Base-by-base conservation (phyloP, 805 yeast species). In the Starmerella bombi region DNA sequence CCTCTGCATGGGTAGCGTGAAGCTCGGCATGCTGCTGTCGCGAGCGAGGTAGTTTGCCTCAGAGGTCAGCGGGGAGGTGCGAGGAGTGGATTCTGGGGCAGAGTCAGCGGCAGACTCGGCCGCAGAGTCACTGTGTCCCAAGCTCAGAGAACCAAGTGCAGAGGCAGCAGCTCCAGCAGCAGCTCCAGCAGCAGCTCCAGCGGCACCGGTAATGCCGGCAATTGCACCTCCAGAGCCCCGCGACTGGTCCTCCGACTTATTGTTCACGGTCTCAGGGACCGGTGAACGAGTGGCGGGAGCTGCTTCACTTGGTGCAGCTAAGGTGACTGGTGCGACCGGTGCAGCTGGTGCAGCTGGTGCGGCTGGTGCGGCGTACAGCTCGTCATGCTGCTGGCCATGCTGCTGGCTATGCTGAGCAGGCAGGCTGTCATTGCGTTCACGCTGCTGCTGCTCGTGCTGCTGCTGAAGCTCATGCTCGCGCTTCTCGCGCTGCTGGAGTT, bases 1-100 rank as follows among this genome's bases (percentile, higher is more conserved):
- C 52, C 91, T 66, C 28, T 60, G 62, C 55, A 72, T 50, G 37
- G 68, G 69, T 32, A 66, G 61, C 42, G 68, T 74, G 66, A 64
- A 49, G 25, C 40, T 21, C 5, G 50, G 52, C 38, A 35, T 40
- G 25, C 32, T 27, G 10, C 40, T 31, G 16, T 40, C 47, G 25
- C 25, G 22, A 17, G 21, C 21, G n/a, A 33, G n/a, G 37, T 20
- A 18, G 15, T 27, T 23, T 7, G 27, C 12, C 12, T 23, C 27
- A 23, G 27, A 23, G 31, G n/a, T 28, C n/a, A 7, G 31, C 6
- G 31, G 31, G 17, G 31, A 6, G 17, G 31, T 10, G 7, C n/a
- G 7, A 28, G 31, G n/a, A 7, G 31, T 28, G 7, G 31, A 12
- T 23, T 23, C 10, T 8, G 27, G 10, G 31, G 31, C 17, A 28